A percentile compares a stretch with the other conserved stretches of the same genome.
Evolutionary conservation across 2,329 filamentous ascomycete genomes (phyloP).

Genomic region (Sporothrix schenckii): DNA sequence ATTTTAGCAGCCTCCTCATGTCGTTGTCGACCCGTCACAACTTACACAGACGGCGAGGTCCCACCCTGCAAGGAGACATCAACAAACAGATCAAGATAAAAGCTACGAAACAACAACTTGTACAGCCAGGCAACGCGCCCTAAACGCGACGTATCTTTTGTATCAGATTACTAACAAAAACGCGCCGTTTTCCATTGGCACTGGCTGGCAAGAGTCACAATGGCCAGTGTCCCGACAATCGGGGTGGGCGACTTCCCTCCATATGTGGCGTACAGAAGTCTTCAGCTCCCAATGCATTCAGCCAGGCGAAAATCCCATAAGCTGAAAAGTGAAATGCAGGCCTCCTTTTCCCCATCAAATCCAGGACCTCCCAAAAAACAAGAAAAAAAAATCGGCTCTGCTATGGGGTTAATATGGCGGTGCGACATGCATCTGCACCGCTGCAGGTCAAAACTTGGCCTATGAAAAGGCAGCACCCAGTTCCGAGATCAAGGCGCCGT

Average conservation of each 20-base stretch:
- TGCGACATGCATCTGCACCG: not conserved
- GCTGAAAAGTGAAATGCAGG: conserved; percentile 17
- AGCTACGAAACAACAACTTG: not conserved
- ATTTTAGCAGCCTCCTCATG: not conserved
- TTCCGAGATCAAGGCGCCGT: conserved; percentile 14
- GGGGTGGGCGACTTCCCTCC: not conserved
- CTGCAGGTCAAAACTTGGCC: conserved; percentile 2
- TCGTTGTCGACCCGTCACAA: not conserved
- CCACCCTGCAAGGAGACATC: not conserved
- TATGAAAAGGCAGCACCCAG: not conserved
- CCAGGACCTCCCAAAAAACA: not conserved
- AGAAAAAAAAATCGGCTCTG: not conserved
- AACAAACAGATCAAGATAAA: not conserved
- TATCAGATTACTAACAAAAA: conserved; percentile 1
- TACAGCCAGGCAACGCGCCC: too few relatives aligned
- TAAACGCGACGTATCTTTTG: too few relatives aligned
- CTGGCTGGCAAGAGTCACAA: conserved; percentile 5
- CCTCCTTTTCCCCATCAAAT: not conserved
- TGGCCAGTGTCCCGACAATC: conserved; percentile 3
- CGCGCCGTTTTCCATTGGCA: not conserved
- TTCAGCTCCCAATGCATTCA: not conserved
- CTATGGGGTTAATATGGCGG: not conserved
- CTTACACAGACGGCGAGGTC: conserved; percentile 5
- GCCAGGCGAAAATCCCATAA: conserved; percentile 1
- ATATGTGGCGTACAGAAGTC: not conserved